phyloP scores from a whole-genome alignment of 2,329 filamentous ascomycete species.

The Podosphaera fusca region DNA sequence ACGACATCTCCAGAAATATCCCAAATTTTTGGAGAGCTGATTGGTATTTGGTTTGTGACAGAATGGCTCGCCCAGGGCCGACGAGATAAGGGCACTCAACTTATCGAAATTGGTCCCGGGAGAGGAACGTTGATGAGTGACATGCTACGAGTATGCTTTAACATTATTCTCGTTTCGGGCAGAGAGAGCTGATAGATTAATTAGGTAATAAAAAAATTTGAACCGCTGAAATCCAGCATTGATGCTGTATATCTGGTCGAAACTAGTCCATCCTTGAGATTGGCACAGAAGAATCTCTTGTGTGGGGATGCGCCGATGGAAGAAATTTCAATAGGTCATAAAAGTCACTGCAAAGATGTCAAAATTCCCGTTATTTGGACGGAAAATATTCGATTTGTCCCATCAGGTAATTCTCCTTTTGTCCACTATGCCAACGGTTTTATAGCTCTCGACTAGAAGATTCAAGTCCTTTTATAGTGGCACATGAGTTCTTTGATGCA shows the following conservation, averaged over 20 bases:
- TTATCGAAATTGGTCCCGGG: constrained; percentile 87
- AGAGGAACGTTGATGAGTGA: constrained; percentile 94
- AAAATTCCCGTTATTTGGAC: constrained; percentile 66
- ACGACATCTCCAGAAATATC: constrained; percentile 95
- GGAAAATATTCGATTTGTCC: constrained; percentile 28
- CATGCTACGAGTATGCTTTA: constrained; percentile 50
- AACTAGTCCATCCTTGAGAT: constrained; percentile 58
- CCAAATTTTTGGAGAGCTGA: constrained; percentile 82
- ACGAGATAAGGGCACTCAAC: constrained; percentile 49
- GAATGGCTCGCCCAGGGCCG: constrained; percentile 89
- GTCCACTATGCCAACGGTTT: not conserved
- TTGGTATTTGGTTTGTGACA: constrained; percentile 84
- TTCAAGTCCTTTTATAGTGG: constrained; percentile 76
- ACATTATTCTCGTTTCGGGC: not conserved
- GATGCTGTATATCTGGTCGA: constrained; percentile 88
- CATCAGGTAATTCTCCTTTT: constrained; percentile 4
- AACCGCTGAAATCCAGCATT: constrained; percentile 49
- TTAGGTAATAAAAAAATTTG: constrained; percentile 69
- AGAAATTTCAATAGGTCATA: constrained; percentile 49
- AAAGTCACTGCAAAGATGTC: constrained; percentile 54
- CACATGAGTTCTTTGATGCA: constrained; percentile 96
- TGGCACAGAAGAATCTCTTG: constrained; percentile 58
- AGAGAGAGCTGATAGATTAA: not conserved
- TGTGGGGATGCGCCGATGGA: constrained; percentile 49
- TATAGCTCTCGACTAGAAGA: constrained; percentile 26